Conservation (phyloP, 1,284 basidiomycete species). For the Apiotrichum porosum region DNA sequence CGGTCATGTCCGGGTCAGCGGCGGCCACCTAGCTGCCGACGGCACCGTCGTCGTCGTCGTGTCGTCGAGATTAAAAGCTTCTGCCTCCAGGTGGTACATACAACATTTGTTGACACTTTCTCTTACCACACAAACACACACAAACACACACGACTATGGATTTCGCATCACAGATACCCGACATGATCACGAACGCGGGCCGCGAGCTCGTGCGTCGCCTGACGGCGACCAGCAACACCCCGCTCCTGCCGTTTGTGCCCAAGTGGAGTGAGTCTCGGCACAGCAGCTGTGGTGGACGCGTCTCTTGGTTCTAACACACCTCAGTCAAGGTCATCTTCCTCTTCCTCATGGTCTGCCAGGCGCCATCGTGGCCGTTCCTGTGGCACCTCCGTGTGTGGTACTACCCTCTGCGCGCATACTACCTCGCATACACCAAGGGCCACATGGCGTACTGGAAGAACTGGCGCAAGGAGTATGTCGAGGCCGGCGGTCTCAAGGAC, state of each 20-base stretch:
- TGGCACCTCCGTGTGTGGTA: slow-evolving; percentile 46
- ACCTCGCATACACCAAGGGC: slow-evolving; percentile 24
- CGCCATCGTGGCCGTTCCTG: slow-evolving; percentile 42
- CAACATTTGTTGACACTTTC: too few relatives aligned
- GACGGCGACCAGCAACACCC: slow-evolving; percentile 18
- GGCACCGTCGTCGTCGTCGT: too few relatives aligned
- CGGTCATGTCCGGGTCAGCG: too few relatives aligned
- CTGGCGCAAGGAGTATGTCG: slow-evolving; percentile 24
- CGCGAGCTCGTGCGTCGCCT: slow-evolving; percentile 6
- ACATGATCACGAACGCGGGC: slow-evolving; percentile 1
- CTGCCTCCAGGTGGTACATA: too few relatives aligned
- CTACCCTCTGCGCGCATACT: slow-evolving; percentile 27
- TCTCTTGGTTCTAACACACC: too few relatives aligned
- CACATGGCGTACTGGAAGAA: slow-evolving; percentile 26
- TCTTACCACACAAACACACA: too few relatives aligned
- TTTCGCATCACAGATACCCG: slow-evolving; percentile 3
- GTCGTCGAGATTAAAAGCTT: too few relatives aligned
- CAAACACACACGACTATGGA: too few relatives aligned
- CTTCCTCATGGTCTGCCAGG: slow-evolving; percentile 38
- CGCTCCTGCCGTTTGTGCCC: slow-evolving; percentile 41
- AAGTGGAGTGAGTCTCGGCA: slow-evolving; percentile 36
- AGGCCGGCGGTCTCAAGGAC: slow-evolving; percentile 25
- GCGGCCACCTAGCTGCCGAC: too few relatives aligned
- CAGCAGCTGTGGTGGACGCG: too few relatives aligned
- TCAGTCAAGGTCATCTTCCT: slow-evolving; percentile 44